Evolutionary conservation across 106 monocot species (phyloP).

Genomic region (Phalaenopsis aphrodite): DNA sequence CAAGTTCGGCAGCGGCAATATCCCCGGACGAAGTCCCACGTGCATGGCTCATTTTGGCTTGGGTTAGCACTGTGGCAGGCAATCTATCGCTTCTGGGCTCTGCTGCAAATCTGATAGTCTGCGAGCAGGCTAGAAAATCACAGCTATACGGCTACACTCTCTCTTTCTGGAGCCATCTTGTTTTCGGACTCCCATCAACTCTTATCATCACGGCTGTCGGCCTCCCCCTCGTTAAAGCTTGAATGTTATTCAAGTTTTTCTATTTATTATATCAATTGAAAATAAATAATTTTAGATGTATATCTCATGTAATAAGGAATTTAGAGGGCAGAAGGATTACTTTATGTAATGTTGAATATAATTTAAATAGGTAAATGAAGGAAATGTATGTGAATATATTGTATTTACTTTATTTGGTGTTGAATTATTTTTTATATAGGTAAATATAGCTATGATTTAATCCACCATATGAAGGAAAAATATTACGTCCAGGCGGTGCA

Average conservation of each 20-base stretch:
- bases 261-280: not conserved
- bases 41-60: slow-evolving; percentile 40
- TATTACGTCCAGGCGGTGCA: too few relatives aligned
- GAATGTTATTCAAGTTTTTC: not conserved
- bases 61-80: slow-evolving; percentile 39
- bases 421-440: too few relatives aligned
- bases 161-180: slow-evolving; percentile 46
- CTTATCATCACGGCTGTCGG: slow-evolving; percentile 42
- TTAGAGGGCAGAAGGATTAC: too few relatives aligned
- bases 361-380: too few relatives aligned
- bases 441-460: too few relatives aligned
- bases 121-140: slow-evolving; percentile 49
- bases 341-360: too few relatives aligned
- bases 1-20: slow-evolving; percentile 48
- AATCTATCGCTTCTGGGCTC: slow-evolving; percentile 62
- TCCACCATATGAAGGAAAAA: too few relatives aligned
- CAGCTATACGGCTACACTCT: slow-evolving; percentile 40
- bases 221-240: slow-evolving; percentile 31
- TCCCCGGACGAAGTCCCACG: slow-evolving; percentile 35
- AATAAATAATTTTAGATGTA: not conserved
- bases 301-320: not conserved
- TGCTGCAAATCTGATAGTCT: slow-evolving; percentile 68
- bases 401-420: too few relatives aligned
- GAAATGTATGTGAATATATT: too few relatives aligned
- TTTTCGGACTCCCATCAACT: slow-evolving; percentile 55